Conservation (phyloP, 2,329 filamentous ascomycete genomes). For the Diaporthe ilicicola region DNA sequence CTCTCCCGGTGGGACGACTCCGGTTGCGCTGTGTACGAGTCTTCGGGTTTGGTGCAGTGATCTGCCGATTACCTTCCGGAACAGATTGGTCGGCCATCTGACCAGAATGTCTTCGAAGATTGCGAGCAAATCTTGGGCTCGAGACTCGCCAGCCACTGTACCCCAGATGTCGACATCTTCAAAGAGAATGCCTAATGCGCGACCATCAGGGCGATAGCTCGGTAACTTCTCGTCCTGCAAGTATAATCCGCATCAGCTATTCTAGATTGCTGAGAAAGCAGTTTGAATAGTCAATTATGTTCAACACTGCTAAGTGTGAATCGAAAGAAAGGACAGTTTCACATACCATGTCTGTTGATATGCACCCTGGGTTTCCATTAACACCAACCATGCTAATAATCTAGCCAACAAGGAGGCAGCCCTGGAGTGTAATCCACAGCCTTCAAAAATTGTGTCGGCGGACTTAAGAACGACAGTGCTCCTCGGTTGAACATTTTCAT, state of each 20-base stretch:
- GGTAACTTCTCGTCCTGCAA: background rate
- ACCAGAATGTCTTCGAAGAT: background rate
- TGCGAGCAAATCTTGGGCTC: background rate
- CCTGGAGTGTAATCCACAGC: background rate
- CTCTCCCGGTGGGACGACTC: background rate
- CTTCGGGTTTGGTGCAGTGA: background rate
- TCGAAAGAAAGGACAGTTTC: background rate
- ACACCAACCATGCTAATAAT: background rate
- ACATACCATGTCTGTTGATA: background rate
- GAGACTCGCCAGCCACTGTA: background rate
- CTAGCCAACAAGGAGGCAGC: background rate
- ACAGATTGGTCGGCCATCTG: background rate
- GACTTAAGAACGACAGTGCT: background rate
- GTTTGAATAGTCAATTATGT: background rate
- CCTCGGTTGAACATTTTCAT: background rate
- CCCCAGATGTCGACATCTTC: slow-evolving; percentile 10
- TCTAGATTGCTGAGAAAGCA: no score
- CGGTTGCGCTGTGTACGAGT: background rate
- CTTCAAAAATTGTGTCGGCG: no score
- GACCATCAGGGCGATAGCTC: background rate
- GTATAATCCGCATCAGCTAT: background rate
- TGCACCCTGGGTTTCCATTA: background rate
- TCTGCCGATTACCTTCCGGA: background rate
- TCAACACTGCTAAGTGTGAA: background rate
- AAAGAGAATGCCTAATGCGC: background rate